phyloP scores from a whole-genome alignment of 2,329 filamentous ascomycete genomes.

The Cladophialophora exuberans region DNA sequence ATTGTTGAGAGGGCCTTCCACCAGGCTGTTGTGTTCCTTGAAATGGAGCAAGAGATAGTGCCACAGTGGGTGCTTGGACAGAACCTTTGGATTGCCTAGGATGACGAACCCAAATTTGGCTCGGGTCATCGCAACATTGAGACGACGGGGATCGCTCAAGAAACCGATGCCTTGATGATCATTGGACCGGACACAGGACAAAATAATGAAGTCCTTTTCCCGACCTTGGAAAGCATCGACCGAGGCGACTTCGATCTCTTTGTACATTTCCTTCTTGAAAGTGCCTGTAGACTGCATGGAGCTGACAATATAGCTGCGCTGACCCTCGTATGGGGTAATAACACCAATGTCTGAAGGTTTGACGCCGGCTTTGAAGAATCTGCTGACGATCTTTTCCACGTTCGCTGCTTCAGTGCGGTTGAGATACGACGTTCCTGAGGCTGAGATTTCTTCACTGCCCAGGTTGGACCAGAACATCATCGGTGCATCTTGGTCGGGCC shows the following conservation, averaged over 20 bases:
- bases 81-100: constrained; percentile 93
- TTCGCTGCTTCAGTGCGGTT: constrained; percentile 97
- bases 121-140: constrained; percentile 95
- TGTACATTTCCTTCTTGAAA: constrained; percentile 98
- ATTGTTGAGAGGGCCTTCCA: constrained; percentile 93
- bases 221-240: constrained; percentile 98
- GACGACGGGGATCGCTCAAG: constrained; percentile 92
- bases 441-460: constrained; percentile 96
- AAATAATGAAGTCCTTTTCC: constrained; percentile 98
- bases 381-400: constrained; percentile 96
- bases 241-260: constrained; percentile 96
- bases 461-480: constrained; percentile 99
- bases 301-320: constrained; percentile 96
- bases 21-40: constrained; percentile 93
- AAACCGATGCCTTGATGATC: constrained; percentile 99
- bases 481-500: constrained; percentile 88
- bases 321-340: constrained; percentile 97
- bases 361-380: constrained; percentile 99
- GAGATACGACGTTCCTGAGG: constrained; percentile 95
- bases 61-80: constrained; percentile 98
- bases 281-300: constrained; percentile 99
- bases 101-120: constrained; percentile 97
- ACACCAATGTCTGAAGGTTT: constrained; percentile 92
- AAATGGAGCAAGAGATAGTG: constrained; percentile 94
- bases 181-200: constrained; percentile 97